Conservation (phyloP, 768 basidiomycete species). For the Bullera alba region DNA sequence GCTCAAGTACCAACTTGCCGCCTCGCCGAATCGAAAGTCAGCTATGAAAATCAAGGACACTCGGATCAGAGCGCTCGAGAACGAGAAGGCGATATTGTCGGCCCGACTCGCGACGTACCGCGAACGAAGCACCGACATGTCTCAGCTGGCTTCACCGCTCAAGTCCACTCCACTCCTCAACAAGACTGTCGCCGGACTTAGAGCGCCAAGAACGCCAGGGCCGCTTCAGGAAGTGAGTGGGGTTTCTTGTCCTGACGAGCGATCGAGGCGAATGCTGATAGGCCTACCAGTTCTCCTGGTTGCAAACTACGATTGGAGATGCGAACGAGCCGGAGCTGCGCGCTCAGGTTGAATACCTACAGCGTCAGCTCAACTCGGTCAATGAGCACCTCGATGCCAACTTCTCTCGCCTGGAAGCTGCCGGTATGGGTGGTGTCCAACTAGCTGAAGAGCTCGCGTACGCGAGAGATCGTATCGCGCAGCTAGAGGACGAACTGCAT, state of each 20-base stretch:
- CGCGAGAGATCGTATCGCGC: conserved; percentile 26
- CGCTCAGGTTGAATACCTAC: conserved; percentile 35
- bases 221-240: conserved; percentile 31
- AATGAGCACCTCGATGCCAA: conserved; percentile 40
- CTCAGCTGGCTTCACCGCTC: conserved; percentile 30
- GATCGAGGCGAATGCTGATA: background rate
- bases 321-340: conserved; percentile 28
- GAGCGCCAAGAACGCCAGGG: conserved; percentile 38
- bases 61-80: conserved; percentile 30
- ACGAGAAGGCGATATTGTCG: conserved; percentile 36
- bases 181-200: conserved; percentile 24
- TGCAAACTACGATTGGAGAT: conserved; percentile 32
- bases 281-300: conserved; percentile 32
- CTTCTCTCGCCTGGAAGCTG: conserved; percentile 41
- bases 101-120: conserved; percentile 13
- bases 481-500: conserved; percentile 35
- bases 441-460: conserved; percentile 37
- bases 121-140: background rate
- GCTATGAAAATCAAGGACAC: conserved; percentile 26
- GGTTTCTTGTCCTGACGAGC: background rate
- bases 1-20: conserved; percentile 31
- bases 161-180: conserved; percentile 27
- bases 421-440: conserved; percentile 27
- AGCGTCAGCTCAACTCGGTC: conserved; percentile 30
- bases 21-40: conserved; percentile 26